Evolutionary conservation across 441 rosid genomes (phyloP).

Genomic region (Lepidium campestre): DNA sequence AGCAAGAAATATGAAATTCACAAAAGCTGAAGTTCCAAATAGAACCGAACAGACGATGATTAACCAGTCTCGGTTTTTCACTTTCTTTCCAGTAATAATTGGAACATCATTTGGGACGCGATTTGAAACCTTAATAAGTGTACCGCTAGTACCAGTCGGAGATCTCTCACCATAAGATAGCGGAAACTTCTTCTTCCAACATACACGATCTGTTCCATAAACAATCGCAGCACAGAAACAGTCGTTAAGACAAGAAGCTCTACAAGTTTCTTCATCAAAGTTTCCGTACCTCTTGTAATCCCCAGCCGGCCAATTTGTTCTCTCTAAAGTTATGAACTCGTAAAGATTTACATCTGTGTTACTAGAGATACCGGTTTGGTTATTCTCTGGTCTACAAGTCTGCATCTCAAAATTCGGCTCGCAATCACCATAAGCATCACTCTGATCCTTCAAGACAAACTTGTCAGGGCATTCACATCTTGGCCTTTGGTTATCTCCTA

Average conservation of each 20-base stretch:
- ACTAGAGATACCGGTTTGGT: neutral
- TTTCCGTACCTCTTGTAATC: conserved; percentile 40
- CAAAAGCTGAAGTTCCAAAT: conserved; percentile 11
- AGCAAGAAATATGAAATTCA: neutral
- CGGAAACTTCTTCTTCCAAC: conserved; percentile 34
- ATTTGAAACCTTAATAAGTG: conserved; percentile 22
- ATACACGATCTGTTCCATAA: neutral
- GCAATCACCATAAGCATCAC: conserved; percentile 32
- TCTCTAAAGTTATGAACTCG: neutral
- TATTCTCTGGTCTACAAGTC: conserved; percentile 2
- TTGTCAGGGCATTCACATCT: conserved; percentile 30
- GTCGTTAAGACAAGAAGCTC: conserved; percentile 30
- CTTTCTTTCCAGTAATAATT: neutral
- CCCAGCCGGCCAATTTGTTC: conserved; percentile 13
- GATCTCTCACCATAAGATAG: conserved; percentile 15
- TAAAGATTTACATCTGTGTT: neutral
- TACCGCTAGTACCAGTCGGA: neutral
- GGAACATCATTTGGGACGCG: neutral
- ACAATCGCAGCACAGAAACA: conserved; percentile 39
- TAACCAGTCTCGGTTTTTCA: neutral
- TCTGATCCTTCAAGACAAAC: conserved; percentile 24
- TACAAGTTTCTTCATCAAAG: conserved; percentile 18
- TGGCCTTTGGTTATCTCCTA: conserved; percentile 14
- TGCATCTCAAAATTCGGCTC: conserved; percentile 20
- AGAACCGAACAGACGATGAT: conserved; percentile 8